Evolutionary conservation across 495 filamentous ascomycete species (phyloP), one percentile per base, ranked within the genome.

Genomic region (Friedmanniomyces simplex): DNA sequence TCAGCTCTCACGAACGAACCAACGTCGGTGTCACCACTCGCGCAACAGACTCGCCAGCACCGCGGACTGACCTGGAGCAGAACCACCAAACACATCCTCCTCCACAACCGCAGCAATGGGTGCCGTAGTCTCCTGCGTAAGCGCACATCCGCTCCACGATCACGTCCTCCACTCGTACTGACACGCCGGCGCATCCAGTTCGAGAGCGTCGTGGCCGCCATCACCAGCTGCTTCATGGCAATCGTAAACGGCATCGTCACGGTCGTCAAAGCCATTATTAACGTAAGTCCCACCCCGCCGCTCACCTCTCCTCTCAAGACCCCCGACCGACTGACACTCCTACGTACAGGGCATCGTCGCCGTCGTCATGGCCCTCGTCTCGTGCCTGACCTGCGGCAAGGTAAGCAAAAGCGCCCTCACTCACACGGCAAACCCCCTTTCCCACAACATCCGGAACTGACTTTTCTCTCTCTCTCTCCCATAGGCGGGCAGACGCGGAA

Each of bases 121-220:
- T 75, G 91, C 88, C 74, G 87, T 96, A 70, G 80, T 94, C 59
- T 95, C 89, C 72, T 96, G 91, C 65, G 91, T 97, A 91, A 63
- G 89, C 84, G 3, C 56, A 48, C 53, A 42, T 55, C 20, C 36
- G 37, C 51, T 48, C 49, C 30, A 59, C 50, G 21, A 22, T n/a
- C 43, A 30, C 45, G 22, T 14, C 30, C 18, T 36, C 21, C 39
- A 55, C 51, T 50, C 25, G 32, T 41, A 45, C 39, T 28, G 25
- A 18, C 60, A 22, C 48, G 46, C 30, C 63, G 28, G 10, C 10
- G n/a, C 28, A 3, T 32, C 28, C 67, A 97, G 91, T 83, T 97
- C 71, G 63, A 80, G 69, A 73, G 76, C 71, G 73, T 93, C 74
- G 82, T 93, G 79, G 86, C 77, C 63, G 81, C 89, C 61, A 91